Evolutionary conservation across 495 filamentous ascomycete species (phyloP).

Genomic region (Entonaema liquescens): DNA sequence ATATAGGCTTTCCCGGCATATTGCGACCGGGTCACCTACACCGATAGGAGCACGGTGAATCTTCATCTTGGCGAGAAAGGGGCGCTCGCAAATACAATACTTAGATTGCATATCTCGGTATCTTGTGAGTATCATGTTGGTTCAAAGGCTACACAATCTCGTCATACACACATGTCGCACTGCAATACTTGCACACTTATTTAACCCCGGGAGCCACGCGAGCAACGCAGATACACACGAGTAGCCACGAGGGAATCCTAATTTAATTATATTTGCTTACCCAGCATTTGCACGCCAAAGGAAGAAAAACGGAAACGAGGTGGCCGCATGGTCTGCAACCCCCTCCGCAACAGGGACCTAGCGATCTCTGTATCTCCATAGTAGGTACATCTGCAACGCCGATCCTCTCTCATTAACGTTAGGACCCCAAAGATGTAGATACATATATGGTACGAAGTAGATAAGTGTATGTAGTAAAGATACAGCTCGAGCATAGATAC

Average conservation of each 20-base stretch:
- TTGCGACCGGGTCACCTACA: background rate
- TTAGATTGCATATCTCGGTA: conserved; percentile 7
- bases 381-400: conserved; percentile 29
- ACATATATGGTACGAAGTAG: no score
- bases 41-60: background rate
- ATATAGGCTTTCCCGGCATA: background rate
- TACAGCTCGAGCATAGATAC: background rate
- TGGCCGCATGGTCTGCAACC: conserved; percentile 34
- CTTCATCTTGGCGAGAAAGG: background rate
- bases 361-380: conserved; percentile 13
- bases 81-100: background rate
- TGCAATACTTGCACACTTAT: conserved; percentile 14
- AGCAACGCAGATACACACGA: conserved; percentile 37
- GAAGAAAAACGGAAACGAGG: conserved; percentile 25
- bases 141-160: background rate
- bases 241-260: conserved; percentile 32
- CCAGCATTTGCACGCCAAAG: background rate
- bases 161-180: background rate
- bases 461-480: no score
- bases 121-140: background rate
- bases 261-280: conserved; percentile 21
- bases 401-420: conserved; percentile 20
- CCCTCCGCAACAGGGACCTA: conserved; percentile 2
- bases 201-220: conserved; percentile 24
- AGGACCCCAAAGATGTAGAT: background rate